Percentiles rank a stretch among this genome's conserved stretches.
Conservation (phyloP, 148 eudicot genomes). For the Amaranthus palmeri region DNA sequence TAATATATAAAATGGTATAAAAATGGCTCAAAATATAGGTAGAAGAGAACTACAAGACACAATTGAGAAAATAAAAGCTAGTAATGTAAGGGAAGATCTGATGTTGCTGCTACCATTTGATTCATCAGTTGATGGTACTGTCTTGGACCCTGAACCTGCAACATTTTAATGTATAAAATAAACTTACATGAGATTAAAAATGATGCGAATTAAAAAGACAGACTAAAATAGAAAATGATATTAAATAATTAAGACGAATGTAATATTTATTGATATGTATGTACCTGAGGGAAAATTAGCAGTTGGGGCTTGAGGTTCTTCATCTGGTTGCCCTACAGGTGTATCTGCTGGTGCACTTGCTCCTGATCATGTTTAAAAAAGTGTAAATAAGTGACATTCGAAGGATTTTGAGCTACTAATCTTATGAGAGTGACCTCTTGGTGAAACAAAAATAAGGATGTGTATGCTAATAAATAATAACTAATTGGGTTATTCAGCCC, state of each 20-base stretch:
- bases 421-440: too few relatives aligned
- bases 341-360: conserved; percentile 21
- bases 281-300: conserved; percentile 35
- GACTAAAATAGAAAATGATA: too few relatives aligned
- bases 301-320: conserved; percentile 23
- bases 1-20: too few relatives aligned
- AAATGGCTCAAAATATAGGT: conserved; percentile 27
- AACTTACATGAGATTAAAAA: background rate
- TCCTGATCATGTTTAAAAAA: background rate
- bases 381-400: background rate
- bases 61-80: conserved; percentile 23
- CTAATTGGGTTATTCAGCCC: too few relatives aligned
- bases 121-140: conserved; percentile 26
- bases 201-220: too few relatives aligned
- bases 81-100: conserved; percentile 19
- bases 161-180: background rate
- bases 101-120: conserved; percentile 27
- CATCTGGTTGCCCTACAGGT: conserved; percentile 14
- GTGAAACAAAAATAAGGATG: too few relatives aligned
- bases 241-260: too few relatives aligned
- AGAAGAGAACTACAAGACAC: conserved; percentile 21
- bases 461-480: too few relatives aligned
- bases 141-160: conserved; percentile 29
- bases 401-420: background rate
- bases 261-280: background rate